Evolutionary conservation across 2,329 filamentous ascomycete genomes (phyloP), one percentile per base, ranked within the genome.

Genomic region (Penicillium freii): DNA sequence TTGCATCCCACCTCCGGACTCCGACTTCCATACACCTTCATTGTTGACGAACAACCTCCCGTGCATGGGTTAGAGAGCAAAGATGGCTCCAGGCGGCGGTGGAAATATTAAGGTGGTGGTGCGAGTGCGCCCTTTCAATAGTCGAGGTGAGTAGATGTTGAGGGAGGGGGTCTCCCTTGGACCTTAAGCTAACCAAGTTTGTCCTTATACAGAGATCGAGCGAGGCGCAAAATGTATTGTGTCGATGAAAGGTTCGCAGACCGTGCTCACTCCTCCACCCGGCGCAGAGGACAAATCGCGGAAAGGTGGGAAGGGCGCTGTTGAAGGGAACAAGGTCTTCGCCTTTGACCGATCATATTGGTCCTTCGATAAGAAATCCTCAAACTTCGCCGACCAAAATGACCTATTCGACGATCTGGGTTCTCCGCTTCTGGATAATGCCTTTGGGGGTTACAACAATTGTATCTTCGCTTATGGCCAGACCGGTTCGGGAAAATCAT

Each of bases 41-140:
- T 51, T 56, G 52, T 52, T 57, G 52, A 66, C 61, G 27, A 49
- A 21, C 31, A 15, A 15, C 23, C 52, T 56, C 60, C 59, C 62
- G 71, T 75, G 66, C 62, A 76, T 76, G 74, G 73, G 70, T 69
- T 54, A 71, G 67, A 64, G 61, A 60, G 54, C 43, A 65, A 76
- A 66, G 57, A 90, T 90, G 87, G 83, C 85, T 71, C 81, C 84
- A 68, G 82, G 84, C 68, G 90, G 90, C 71, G 92, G 90, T 79
- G 92, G 94, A 73, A 99, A 99, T 74, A 99, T 99, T 77, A 99
- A 99, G 87, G 94, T 99, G 80, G 94, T 99, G 82, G 94, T 99
- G 81, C 87, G 94, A 80, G 88, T 90, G 69, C 87, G 94, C 74
- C 94, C 94, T 50, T 99, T 99, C 80, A 99, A 99, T 77, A 87